A percentile compares a stretch with the other conserved stretches of the same genome.
These are phyloP conservation scores for Macrolepiota dolichaula DNA, from an alignment of 768 basidiomycete genomes.

Conservation along the genomic window DNA sequence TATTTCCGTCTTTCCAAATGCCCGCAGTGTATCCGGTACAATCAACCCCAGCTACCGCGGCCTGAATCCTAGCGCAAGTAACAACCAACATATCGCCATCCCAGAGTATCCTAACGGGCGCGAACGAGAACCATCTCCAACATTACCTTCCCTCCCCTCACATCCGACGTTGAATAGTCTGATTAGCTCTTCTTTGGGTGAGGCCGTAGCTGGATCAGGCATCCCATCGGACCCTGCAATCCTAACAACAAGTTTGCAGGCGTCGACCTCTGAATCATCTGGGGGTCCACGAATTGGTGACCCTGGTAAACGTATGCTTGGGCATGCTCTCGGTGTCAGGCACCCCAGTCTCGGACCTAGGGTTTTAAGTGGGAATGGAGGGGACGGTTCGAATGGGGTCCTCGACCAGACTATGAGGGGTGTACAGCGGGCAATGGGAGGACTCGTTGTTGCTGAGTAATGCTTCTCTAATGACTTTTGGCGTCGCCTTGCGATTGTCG, in stretches of 20 bases:
- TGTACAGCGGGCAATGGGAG: slow-evolving; percentile 74
- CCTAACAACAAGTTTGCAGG: slow-evolving; percentile 52
- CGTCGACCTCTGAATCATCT: slow-evolving; percentile 22
- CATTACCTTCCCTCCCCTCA: slow-evolving; percentile 73
- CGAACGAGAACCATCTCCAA: slow-evolving; percentile 76
- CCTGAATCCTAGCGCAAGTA: slow-evolving; percentile 21
- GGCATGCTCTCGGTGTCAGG: slow-evolving; percentile 78
- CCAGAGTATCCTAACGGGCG: slow-evolving; percentile 46
- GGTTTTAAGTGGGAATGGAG: slow-evolving; percentile 38
- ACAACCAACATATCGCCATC: slow-evolving; percentile 45
- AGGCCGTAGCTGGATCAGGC: slow-evolving; percentile 41
- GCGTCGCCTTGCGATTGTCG: not conserved
- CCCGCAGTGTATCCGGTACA: slow-evolving; percentile 44
- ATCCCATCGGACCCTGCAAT: slow-evolving; percentile 67
- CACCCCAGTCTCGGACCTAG: slow-evolving; percentile 73
- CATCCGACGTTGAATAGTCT: slow-evolving; percentile 85
- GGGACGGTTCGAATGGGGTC: slow-evolving; percentile 35
- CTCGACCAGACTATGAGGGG: slow-evolving; percentile 60
- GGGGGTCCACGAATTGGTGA: slow-evolving; percentile 81
- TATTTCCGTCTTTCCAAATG: slow-evolving; percentile 57
- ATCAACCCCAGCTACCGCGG: slow-evolving; percentile 8
- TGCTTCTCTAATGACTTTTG: not conserved
- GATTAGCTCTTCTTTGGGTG: slow-evolving; percentile 69
- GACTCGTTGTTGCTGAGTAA: slow-evolving; percentile 73
- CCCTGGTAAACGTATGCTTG: slow-evolving; percentile 87